These are phyloP conservation scores for Botryosphaeria agaves DNA, from an alignment of 2,329 filamentous ascomycete genomes.

Conservation along the genomic window DNA sequence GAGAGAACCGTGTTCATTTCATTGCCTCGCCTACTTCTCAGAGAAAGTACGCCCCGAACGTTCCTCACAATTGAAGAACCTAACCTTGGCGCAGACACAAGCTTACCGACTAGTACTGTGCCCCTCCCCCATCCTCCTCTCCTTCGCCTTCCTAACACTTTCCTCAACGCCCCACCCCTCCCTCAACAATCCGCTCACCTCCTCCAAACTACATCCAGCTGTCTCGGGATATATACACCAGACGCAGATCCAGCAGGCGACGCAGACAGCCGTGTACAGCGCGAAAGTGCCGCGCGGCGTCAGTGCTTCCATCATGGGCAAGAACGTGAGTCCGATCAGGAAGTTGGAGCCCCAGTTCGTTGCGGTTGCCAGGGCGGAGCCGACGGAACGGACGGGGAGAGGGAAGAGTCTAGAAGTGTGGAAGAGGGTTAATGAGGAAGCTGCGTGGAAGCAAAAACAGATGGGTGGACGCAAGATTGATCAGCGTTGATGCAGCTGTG, in stretches of 20 bases:
- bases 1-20: no score
- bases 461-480: no score
- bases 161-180: slow-evolving; percentile 48
- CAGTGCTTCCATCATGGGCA: slow-evolving; percentile 68
- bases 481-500: no score
- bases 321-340: slow-evolving; percentile 66
- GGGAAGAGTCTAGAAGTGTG: no score
- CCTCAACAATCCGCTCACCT: slow-evolving; percentile 53
- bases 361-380: slow-evolving; percentile 55
- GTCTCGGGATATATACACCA: slow-evolving; percentile 77
- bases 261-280: slow-evolving; percentile 59
- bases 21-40: no score
- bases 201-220: slow-evolving; percentile 63
- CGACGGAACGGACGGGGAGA: slow-evolving; percentile 52
- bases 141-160: slow-evolving; percentile 5
- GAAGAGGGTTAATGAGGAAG: no score
- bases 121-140: not conserved
- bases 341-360: slow-evolving; percentile 87
- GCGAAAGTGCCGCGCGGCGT: slow-evolving; percentile 64
- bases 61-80: no score
- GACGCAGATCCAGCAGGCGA: slow-evolving; percentile 46
- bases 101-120: no score
- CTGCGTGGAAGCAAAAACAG: no score
- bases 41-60: no score
- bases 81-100: no score